phyloP scores from a whole-genome alignment of 257 asterid species.

The Anisodus acutangulus region DNA sequence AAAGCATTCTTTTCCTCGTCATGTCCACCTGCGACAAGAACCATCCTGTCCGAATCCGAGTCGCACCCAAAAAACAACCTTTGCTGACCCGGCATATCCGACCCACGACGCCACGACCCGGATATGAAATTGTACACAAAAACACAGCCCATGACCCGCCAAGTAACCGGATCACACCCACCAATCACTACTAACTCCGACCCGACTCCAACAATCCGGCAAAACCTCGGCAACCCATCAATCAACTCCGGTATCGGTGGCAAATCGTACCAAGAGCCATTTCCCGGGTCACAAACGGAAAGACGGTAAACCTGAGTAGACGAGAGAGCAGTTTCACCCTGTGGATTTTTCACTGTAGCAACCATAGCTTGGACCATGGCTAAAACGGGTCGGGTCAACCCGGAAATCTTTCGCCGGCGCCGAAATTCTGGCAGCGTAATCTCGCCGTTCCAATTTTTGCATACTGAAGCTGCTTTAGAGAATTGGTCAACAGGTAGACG shows the following conservation, averaged over 20 bases:
- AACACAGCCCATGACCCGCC: conserved; percentile 28
- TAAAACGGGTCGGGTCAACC: conserved; percentile 31
- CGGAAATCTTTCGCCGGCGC: not conserved
- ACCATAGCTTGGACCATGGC: conserved; percentile 33
- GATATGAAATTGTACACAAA: conserved; percentile 33
- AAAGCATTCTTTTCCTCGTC: conserved; percentile 27
- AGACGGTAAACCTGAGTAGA: conserved; percentile 25
- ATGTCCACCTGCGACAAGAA: conserved; percentile 41
- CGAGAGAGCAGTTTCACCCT: not conserved
- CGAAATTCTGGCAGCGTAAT: conserved; percentile 32
- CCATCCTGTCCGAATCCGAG: conserved; percentile 1
- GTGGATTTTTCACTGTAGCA: not conserved
- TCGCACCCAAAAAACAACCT: conserved; percentile 37
- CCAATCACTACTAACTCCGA: conserved; percentile 37
- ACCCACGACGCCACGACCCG: conserved; percentile 38
- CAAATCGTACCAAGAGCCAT: conserved; percentile 23
- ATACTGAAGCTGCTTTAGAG: conserved; percentile 32
- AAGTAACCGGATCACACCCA: conserved; percentile 37
- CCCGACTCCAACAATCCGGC: conserved; percentile 35
- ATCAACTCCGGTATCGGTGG: conserved; percentile 35
- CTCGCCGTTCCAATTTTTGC: conserved; percentile 27
- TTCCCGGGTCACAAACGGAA: conserved; percentile 30
- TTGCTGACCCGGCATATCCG: conserved; percentile 35
- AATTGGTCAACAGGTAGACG: conserved; percentile 32
- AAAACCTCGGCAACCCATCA: conserved; percentile 37